These are phyloP conservation scores for Lycium ferocissimum DNA, from an alignment of 257 asterid species.

Conservation along the genomic window DNA sequence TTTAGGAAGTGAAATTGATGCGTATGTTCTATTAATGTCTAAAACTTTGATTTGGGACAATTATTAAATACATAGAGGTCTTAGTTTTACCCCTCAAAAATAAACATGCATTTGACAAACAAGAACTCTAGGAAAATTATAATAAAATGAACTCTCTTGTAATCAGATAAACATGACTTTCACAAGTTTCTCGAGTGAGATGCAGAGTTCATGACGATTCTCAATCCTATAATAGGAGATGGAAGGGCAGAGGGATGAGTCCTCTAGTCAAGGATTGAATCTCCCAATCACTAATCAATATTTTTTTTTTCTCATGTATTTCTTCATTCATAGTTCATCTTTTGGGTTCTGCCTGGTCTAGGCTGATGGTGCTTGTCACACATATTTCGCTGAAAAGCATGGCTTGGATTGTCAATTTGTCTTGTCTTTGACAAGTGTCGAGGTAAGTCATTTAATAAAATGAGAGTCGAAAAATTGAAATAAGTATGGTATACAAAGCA, in stretches of 20 bases:
- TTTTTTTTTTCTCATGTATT: not conserved
- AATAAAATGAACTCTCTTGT: too few relatives aligned
- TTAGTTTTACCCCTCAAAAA: too few relatives aligned
- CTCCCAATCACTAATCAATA: not conserved
- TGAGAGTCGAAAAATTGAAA: not conserved
- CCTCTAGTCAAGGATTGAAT: not conserved
- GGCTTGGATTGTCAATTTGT: not conserved
- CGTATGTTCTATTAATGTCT: too few relatives aligned
- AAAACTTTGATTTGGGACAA: too few relatives aligned
- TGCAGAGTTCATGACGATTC: too few relatives aligned
- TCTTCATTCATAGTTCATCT: not conserved
- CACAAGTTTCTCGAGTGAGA: too few relatives aligned
- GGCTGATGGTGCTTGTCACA: not conserved
- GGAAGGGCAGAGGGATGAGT: not conserved
- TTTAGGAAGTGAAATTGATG: too few relatives aligned
- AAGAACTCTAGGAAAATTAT: too few relatives aligned
- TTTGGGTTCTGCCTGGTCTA: not conserved
- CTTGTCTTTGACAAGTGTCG: not conserved
- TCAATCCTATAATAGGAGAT: too few relatives aligned
- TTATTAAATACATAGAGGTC: too few relatives aligned
- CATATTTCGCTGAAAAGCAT: not conserved
- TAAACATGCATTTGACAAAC: too few relatives aligned
- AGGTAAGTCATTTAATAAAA: not conserved
- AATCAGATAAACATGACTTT: too few relatives aligned
- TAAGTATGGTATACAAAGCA: not conserved